Evolutionary conservation across 2,329 filamentous ascomycete genomes (phyloP).

Genomic region (Cytospora chrysosperma): DNA sequence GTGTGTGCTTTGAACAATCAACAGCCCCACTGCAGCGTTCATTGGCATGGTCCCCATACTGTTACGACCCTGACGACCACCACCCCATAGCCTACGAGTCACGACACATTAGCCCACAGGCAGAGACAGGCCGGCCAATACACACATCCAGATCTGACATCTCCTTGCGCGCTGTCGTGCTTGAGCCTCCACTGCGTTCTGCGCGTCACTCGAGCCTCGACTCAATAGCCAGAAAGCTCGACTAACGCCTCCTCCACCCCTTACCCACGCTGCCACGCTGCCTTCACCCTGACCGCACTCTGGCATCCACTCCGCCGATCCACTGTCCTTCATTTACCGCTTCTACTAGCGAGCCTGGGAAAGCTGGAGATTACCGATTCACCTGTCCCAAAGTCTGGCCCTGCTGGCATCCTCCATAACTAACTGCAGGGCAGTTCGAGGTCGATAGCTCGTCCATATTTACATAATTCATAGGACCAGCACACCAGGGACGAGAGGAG

Average conservation of each 20-base stretch:
- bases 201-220: constrained; percentile 19
- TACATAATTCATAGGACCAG: constrained; percentile 1
- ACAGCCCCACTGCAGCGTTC: not conserved
- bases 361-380: not conserved
- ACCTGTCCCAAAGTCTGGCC: not conserved
- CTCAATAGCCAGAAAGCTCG: not conserved
- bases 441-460: not conserved
- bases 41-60: not conserved
- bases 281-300: constrained; percentile 22
- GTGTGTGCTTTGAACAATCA: too few species aligned
- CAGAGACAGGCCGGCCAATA: not conserved
- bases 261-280: constrained; percentile 20
- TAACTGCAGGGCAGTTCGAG: constrained; percentile 3
- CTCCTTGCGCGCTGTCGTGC: constrained; percentile 7
- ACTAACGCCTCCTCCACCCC: constrained; percentile 13
- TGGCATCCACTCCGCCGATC: constrained; percentile 20
- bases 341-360: not conserved
- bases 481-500: not conserved
- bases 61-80: not conserved
- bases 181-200: constrained; percentile 13
- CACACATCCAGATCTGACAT: constrained; percentile 3
- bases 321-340: constrained; percentile 18
- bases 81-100: not conserved
- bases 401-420: not conserved
- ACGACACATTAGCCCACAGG: constrained; percentile 1